These are phyloP conservation scores for Cyberlindnera mrakii DNA, from an alignment of 805 yeast species.

Conservation along the genomic window DNA sequence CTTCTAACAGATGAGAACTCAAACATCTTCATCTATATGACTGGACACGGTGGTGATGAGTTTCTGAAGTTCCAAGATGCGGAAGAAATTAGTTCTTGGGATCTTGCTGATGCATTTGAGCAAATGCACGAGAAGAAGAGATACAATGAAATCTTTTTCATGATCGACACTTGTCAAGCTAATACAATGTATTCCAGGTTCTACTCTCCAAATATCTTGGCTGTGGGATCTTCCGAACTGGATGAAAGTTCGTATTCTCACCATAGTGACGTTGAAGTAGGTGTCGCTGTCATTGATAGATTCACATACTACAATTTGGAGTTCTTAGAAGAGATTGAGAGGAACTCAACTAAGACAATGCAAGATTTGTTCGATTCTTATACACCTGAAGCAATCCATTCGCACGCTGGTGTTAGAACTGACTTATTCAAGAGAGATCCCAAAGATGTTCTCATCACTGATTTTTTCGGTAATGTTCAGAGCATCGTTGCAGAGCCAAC, in stretches of 20 bases:
- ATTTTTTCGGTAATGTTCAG: constrained; percentile 91
- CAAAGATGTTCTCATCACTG: constrained; percentile 72
- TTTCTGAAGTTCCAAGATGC: constrained; percentile 97
- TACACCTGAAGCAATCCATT: constrained; percentile 79
- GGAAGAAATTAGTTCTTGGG: constrained; percentile 92
- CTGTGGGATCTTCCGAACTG: constrained; percentile 84
- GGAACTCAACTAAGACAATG: constrained; percentile 67
- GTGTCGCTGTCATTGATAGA: constrained; percentile 96
- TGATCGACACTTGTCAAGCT: constrained; percentile 99
- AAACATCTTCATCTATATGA: constrained; percentile 88
- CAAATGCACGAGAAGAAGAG: constrained; percentile 96
- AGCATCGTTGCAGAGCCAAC: constrained; percentile 61
- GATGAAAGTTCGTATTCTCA: constrained; percentile 94
- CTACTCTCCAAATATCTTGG: constrained; percentile 85
- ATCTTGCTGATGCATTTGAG: constrained; percentile 93
- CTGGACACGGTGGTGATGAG: constrained; percentile 99
- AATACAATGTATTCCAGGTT: constrained; percentile 93
- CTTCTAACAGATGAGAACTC: constrained; percentile 89
- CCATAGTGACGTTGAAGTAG: constrained; percentile 91
- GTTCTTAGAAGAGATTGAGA: constrained; percentile 75
- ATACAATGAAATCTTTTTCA: constrained; percentile 90
- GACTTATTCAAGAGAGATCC: constrained; percentile 68
- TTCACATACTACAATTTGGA: constrained; percentile 91
- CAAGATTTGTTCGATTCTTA: constrained; percentile 82
- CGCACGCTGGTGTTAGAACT: constrained; percentile 88